Evolutionary conservation across 371 early-diverging fungal genomes (phyloP).

Genomic region (Conidiobolus incongruus): DNA sequence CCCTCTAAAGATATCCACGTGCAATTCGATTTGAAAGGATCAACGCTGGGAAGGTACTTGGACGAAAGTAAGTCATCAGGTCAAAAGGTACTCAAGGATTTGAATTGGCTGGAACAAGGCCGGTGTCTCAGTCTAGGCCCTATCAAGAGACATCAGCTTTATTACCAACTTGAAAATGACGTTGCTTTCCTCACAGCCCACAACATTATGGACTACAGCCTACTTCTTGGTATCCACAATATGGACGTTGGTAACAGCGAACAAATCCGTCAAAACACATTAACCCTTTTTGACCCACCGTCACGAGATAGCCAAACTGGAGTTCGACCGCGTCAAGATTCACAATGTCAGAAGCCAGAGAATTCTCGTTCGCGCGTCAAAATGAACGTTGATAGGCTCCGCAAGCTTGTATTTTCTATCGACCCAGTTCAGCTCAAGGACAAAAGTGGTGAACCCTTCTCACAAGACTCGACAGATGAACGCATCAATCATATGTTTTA

Average conservation of each 20-base stretch:
- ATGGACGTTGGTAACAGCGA: conserved; percentile 57
- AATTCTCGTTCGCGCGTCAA: conserved; percentile 5
- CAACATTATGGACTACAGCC: conserved; percentile 92
- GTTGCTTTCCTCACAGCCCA: conserved; percentile 33
- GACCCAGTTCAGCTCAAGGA: too few relatives aligned
- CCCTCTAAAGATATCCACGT: conserved; percentile 89
- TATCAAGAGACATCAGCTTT: conserved; percentile 26
- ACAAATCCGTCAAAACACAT: conserved; percentile 63
- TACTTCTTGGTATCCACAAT: conserved; percentile 82
- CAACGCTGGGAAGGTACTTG: conserved; percentile 62
- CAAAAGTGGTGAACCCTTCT: too few relatives aligned
- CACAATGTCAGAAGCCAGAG: too few relatives aligned
- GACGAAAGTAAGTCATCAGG: conserved; percentile 40
- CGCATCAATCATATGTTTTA: conserved; percentile 62
- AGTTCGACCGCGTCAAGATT: too few relatives aligned
- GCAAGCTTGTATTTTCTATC: too few relatives aligned
- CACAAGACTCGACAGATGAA: conserved; percentile 7
- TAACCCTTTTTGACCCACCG: conserved; percentile 43
- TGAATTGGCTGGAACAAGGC: conserved; percentile 66
- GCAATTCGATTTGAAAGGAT: conserved; percentile 88
- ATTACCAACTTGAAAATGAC: conserved; percentile 67
- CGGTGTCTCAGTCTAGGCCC: conserved; percentile 67
- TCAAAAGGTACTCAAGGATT: conserved; percentile 75
- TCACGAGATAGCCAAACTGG: background rate
- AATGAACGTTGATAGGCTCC: conserved; percentile 14